These are phyloP conservation scores for Cladosporium sp. DNA, from an alignment of 2,329 filamentous ascomycete species.

Conservation along the genomic window DNA sequence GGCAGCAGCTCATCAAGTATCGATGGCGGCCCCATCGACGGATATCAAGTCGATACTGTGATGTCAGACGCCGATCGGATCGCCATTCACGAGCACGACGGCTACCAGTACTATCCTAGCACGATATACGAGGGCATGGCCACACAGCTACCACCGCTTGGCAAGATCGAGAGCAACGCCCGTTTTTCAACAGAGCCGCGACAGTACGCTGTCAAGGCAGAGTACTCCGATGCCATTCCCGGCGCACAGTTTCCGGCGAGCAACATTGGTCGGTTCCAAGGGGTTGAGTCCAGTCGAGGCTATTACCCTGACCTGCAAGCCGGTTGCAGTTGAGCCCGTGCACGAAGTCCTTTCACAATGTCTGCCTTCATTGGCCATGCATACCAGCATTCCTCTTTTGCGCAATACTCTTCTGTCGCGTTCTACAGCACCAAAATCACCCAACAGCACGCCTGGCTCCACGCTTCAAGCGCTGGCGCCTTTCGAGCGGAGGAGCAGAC, in stretches of 20 bases:
- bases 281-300: constrained; percentile 50
- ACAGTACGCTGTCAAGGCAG: constrained; percentile 45
- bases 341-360: neutral
- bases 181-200: constrained; percentile 37
- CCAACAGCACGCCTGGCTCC: constrained; percentile 7
- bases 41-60: constrained; percentile 40
- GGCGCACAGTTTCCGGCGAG: constrained; percentile 37
- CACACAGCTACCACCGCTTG: constrained; percentile 33
- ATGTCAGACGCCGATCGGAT: constrained; percentile 47
- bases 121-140: constrained; percentile 46
- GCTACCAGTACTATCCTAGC: constrained; percentile 51
- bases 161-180: constrained; percentile 35
- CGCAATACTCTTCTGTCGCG: constrained; percentile 14
- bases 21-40: constrained; percentile 35
- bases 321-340: constrained; percentile 32
- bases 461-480: constrained; percentile 15
- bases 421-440: constrained; percentile 5
- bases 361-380: constrained; percentile 11
- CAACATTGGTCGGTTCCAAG: constrained; percentile 48
- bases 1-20: constrained; percentile 46
- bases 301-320: constrained; percentile 50
- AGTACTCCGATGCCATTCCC: constrained; percentile 42
- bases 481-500: neutral
- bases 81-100: constrained; percentile 44
- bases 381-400: neutral